Percentiles rank a stretch among this genome's conserved stretches.
phyloP scores from a whole-genome alignment of 2,329 filamentous ascomycete genomes.

The Knoxdaviesia proteae region DNA sequence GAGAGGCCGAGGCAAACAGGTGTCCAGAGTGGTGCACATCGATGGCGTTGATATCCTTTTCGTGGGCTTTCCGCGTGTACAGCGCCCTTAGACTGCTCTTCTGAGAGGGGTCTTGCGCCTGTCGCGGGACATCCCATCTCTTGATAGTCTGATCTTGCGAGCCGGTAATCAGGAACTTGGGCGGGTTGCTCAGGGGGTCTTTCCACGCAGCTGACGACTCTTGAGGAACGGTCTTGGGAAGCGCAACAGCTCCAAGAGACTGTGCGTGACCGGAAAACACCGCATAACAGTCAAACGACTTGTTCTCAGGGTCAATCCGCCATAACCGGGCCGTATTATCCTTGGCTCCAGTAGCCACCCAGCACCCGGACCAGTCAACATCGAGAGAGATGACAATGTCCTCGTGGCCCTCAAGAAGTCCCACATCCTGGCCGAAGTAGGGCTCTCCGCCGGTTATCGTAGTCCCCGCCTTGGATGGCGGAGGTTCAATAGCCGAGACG shows the following conservation, averaged over 20 bases:
- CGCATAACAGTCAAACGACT: conserved; percentile 60
- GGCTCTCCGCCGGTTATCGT: conserved; percentile 7
- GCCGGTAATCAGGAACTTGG: conserved; percentile 69
- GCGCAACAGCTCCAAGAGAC: conserved; percentile 71
- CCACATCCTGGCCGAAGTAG: conserved; percentile 82
- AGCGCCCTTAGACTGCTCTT: conserved; percentile 42
- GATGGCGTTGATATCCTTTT: conserved; percentile 96
- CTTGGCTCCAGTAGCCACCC: conserved; percentile 90
- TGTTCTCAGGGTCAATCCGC: conserved; percentile 57
- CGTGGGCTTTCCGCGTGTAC: conserved; percentile 87
- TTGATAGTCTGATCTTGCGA: conserved; percentile 94
- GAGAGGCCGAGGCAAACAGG: conserved; percentile 89
- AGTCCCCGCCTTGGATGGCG: conserved; percentile 5
- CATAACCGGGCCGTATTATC: conserved; percentile 88
- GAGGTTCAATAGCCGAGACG: conserved; percentile 42
- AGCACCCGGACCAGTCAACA: conserved; percentile 90
- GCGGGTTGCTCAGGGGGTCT: conserved; percentile 60
- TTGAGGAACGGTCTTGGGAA: conserved; percentile 50
- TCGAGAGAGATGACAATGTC: conserved; percentile 93
- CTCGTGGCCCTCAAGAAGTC: conserved; percentile 69
- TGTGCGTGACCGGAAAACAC: conserved; percentile 84
- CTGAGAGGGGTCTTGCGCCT: conserved; percentile 19
- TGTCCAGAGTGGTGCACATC: conserved; percentile 54
- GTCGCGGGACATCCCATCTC: conserved; percentile 62
- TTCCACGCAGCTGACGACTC: conserved; percentile 48